Evolutionary conservation across 176 grass and related monocot genomes (phyloP).

Genomic region (Oryza coarctata): DNA sequence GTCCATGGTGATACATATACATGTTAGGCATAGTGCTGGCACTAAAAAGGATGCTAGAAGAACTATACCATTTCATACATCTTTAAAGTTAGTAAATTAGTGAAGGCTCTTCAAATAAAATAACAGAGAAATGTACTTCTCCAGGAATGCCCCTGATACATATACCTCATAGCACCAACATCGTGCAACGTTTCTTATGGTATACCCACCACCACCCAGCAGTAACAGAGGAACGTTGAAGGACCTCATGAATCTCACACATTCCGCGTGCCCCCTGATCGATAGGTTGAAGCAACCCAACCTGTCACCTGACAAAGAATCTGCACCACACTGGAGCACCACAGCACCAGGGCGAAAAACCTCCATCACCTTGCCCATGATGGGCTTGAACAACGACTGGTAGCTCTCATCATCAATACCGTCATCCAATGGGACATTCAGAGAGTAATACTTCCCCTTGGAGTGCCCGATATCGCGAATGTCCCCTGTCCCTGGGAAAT

Average conservation of each 20-base stretch:
- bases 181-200: conserved; percentile 82
- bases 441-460: conserved; percentile 81
- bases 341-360: conserved; percentile 79
- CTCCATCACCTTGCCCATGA: conserved; percentile 92
- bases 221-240: conserved; percentile 88
- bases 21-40: neutral
- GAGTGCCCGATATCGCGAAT: conserved; percentile 61
- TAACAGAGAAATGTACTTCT: neutral
- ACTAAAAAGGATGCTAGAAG: neutral
- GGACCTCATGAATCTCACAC: conserved; percentile 91
- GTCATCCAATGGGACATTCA: conserved; percentile 86
- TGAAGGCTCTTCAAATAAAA: neutral
- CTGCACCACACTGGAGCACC: conserved; percentile 88
- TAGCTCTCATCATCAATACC: conserved; percentile 96
- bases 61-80: neutral
- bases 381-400: conserved; percentile 88
- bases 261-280: conserved; percentile 82
- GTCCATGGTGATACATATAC: neutral
- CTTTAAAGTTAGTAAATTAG: neutral
- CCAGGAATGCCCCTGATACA: conserved; percentile 16
- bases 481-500: conserved; percentile 86
- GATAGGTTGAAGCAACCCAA: conserved; percentile 96
- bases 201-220: conserved; percentile 91
- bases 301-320: conserved; percentile 87
- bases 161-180: conserved; percentile 99